Percentiles rank a stretch among this genome's conserved stretches.
Conservation (phyloP, 345 rosid genomes). For the Rhizophora mangle region DNA sequence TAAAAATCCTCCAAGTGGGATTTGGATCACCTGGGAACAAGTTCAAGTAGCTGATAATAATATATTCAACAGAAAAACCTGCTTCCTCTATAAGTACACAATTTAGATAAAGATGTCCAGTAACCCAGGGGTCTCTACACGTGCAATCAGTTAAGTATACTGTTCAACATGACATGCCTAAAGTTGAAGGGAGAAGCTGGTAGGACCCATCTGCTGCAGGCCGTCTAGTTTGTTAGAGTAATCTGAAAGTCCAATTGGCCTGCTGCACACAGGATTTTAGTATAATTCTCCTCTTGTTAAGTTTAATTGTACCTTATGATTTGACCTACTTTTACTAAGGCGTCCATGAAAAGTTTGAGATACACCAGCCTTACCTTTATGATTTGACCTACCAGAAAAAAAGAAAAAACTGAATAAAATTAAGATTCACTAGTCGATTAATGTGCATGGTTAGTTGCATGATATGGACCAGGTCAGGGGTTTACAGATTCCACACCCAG, state of each 20-base stretch:
- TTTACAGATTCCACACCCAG: no score
- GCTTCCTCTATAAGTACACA: conserved; percentile 1
- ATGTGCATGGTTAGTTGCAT: no score
- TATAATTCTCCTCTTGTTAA: background rate
- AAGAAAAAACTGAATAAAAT: no score
- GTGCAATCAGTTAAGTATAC: no score
- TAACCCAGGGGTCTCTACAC: no score
- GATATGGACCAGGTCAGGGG: no score
- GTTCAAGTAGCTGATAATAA: background rate
- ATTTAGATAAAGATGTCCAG: no score
- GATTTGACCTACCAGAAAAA: no score
- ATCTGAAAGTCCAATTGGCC: background rate
- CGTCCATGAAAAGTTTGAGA: no score
- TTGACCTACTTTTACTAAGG: no score
- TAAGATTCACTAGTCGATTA: no score
- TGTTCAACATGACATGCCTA: background rate
- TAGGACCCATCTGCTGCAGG: conserved; percentile 12
- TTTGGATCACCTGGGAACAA: conserved; percentile 12
- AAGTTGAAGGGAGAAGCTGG: background rate
- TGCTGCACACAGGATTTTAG: conserved; percentile 11
- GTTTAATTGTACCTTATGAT: background rate
- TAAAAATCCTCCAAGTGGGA: conserved; percentile 3
- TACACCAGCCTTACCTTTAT: background rate
- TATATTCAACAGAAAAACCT: background rate
- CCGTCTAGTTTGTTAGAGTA: conserved; percentile 5